Evolutionary conservation across 2,329 filamentous ascomycete species (phyloP).

Genomic region (Camillea tinctor): DNA sequence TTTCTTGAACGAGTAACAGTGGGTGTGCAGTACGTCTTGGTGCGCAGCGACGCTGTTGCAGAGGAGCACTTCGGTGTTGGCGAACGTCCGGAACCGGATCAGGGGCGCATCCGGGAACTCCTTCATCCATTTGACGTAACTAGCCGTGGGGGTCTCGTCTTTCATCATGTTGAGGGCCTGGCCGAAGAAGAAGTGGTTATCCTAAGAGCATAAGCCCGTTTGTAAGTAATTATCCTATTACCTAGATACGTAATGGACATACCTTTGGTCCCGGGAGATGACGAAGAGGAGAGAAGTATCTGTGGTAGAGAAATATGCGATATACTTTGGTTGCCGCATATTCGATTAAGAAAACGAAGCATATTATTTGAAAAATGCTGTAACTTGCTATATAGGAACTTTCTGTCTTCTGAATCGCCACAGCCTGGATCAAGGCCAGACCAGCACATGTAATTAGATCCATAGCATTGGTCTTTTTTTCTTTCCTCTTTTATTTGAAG

Average conservation of each 20-base stretch:
- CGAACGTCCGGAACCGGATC: constrained; percentile 28
- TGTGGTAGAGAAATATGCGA: constrained; percentile 14
- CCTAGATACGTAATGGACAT: background rate
- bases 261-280: constrained; percentile 17
- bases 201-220: constrained; percentile 2
- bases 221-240: background rate
- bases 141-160: constrained; percentile 11
- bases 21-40: constrained; percentile 29
- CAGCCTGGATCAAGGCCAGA: background rate
- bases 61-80: constrained; percentile 27
- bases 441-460: background rate
- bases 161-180: constrained; percentile 16
- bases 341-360: constrained; percentile 12
- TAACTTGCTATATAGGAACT: background rate
- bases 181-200: constrained; percentile 22
- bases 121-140: constrained; percentile 25
- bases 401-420: background rate
- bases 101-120: constrained; percentile 25
- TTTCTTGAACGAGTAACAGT: constrained; percentile 34
- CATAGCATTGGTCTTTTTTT: background rate
- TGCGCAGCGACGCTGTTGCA: constrained; percentile 22
- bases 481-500: no score
- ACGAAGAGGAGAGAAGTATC: constrained; percentile 16
- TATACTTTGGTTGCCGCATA: constrained; percentile 12
- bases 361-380: background rate